Percentiles rank a stretch among this genome's conserved stretches.
phyloP scores from a whole-genome alignment of 2,329 filamentous ascomycete species.

The Nakataea oryzae region DNA sequence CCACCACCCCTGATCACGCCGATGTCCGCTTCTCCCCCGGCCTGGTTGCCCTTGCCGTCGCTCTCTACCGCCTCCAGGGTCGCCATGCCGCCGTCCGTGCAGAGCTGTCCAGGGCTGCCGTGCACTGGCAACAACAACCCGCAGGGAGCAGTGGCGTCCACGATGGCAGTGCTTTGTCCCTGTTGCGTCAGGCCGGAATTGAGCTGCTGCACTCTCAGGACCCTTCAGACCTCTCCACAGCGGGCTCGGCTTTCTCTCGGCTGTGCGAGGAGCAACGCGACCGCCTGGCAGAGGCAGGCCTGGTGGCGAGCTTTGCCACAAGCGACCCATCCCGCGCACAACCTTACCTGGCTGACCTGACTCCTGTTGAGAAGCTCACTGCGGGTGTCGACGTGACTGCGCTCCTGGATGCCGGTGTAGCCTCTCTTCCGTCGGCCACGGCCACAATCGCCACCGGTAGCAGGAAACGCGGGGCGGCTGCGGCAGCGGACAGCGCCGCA shows the following conservation, averaged over 20 bases:
- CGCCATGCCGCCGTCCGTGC: slow-evolving; percentile 60
- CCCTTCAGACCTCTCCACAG: slow-evolving; percentile 54
- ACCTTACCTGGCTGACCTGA: slow-evolving; percentile 44
- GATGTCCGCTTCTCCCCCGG: slow-evolving; percentile 77
- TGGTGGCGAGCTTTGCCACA: slow-evolving; percentile 72
- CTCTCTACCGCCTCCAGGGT: slow-evolving; percentile 67
- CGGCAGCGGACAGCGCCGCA: slow-evolving; percentile 18
- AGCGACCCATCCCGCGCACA: slow-evolving; percentile 45
- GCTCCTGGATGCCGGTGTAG: slow-evolving; percentile 59
- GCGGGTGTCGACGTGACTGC: slow-evolving; percentile 47
- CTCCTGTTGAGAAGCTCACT: slow-evolving; percentile 51
- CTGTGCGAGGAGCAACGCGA: slow-evolving; percentile 61
- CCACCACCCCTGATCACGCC: slow-evolving; percentile 41
- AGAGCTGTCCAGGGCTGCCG: slow-evolving; percentile 69
- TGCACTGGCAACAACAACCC: slow-evolving; percentile 65
- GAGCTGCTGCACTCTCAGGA: slow-evolving; percentile 70
- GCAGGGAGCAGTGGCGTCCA: not conserved
- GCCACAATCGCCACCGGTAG: slow-evolving; percentile 21
- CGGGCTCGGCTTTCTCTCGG: slow-evolving; percentile 68
- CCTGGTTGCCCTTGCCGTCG: slow-evolving; percentile 68
- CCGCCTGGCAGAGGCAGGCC: slow-evolving; percentile 63
- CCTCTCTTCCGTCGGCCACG: slow-evolving; percentile 24
- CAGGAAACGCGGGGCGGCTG: slow-evolving; percentile 31
- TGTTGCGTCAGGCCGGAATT: slow-evolving; percentile 74
- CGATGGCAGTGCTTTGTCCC: slow-evolving; percentile 33